Conservation (phyloP, 2,329 filamentous ascomycete species). For the Podosphaera xanthii region DNA sequence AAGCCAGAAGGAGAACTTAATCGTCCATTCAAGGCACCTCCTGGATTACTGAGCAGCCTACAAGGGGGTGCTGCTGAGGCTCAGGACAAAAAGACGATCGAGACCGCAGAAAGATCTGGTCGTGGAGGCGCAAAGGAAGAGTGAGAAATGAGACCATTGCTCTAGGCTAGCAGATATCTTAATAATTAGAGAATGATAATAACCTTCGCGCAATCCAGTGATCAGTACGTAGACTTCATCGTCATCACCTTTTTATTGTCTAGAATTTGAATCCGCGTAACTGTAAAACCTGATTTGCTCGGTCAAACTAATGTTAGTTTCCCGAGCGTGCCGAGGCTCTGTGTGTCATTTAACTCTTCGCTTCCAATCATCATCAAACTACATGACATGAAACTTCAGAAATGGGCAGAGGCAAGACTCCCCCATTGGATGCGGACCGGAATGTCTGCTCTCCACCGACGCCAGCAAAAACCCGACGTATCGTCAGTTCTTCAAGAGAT, state of each 20-base stretch:
- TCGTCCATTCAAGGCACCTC: constrained; percentile 77
- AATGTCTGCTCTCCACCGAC: constrained; percentile 24
- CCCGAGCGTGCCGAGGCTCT: too few relatives aligned
- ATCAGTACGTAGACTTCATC: not conserved
- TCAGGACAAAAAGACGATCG: constrained; percentile 79
- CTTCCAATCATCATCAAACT: not conserved
- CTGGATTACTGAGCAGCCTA: constrained; percentile 63
- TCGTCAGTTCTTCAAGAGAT: constrained; percentile 21
- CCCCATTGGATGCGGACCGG: not conserved
- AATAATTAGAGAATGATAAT: not conserved
- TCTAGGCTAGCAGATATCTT: not conserved
- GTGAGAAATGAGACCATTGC: constrained; percentile 17
- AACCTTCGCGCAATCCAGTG: not conserved
- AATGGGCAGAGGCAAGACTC: not conserved
- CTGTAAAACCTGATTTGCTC: too few relatives aligned
- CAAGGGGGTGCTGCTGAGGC: constrained; percentile 41
- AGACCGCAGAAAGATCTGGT: constrained; percentile 54
- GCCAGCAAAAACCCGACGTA: constrained; percentile 30
- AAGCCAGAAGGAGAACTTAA: constrained; percentile 77
- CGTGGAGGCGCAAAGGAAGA: constrained; percentile 51
- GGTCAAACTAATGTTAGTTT: too few relatives aligned
- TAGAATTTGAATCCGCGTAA: too few relatives aligned
- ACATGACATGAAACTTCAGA: not conserved
- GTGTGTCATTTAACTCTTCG: not conserved
- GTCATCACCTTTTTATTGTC: not conserved